These are phyloP conservation scores for Kockiozyma suomiensis DNA, from an alignment of 805 yeast genomes.

Conservation along the genomic window DNA sequence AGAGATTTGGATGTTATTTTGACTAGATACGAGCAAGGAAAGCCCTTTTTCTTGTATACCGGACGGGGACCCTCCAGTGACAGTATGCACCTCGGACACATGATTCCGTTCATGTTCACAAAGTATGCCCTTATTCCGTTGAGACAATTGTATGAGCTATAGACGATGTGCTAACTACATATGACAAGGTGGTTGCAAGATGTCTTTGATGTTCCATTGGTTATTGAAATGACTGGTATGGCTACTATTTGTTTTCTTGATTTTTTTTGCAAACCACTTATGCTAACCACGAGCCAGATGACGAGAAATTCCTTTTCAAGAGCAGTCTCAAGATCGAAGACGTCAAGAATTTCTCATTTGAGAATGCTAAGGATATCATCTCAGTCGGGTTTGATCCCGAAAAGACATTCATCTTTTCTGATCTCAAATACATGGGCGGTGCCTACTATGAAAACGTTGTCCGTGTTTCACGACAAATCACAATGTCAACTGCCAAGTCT, in stretches of 20 bases:
- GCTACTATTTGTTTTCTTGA: too few species aligned
- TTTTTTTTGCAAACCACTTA: not conserved
- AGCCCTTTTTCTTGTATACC: conserved; percentile 92
- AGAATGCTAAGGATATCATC: conserved; percentile 89
- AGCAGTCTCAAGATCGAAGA: conserved; percentile 85
- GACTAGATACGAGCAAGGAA: conserved; percentile 89
- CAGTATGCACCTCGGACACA: conserved; percentile 94
- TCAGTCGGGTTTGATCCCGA: conserved; percentile 93
- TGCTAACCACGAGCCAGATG: conserved; percentile 68
- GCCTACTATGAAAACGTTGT: conserved; percentile 93
- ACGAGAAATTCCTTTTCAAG: conserved; percentile 94
- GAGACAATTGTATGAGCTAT: not conserved
- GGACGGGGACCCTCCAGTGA: conserved; percentile 97
- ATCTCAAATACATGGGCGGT: conserved; percentile 89
- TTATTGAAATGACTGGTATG: conserved; percentile 60
- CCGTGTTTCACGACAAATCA: conserved; percentile 88
- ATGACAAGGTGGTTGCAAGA: conserved; percentile 82
- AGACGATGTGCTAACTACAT: not conserved
- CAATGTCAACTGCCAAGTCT: conserved; percentile 95
- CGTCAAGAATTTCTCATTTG: conserved; percentile 74
- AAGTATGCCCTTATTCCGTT: conserved; percentile 44
- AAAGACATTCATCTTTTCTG: conserved; percentile 94
- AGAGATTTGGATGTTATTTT: conserved; percentile 59
- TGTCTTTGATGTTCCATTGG: conserved; percentile 93
- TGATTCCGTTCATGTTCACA: conserved; percentile 93